Evolutionary conservation across 768 basidiomycete genomes (phyloP), one percentile per base, ranked within the genome.

Genomic region (Pleurotus tuoliensis): DNA sequence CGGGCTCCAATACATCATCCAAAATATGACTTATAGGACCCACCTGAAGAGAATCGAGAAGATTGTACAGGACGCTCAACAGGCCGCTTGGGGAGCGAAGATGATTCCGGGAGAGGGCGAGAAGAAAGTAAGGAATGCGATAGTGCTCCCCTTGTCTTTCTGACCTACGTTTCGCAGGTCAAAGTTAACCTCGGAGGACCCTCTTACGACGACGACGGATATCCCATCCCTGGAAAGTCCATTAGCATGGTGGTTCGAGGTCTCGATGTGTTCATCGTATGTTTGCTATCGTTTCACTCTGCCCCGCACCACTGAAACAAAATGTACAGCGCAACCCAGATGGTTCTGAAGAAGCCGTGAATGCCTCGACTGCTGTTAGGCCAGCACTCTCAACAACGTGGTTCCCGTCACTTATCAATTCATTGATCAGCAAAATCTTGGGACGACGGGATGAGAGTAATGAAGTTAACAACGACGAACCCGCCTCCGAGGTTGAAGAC

Each of bases 231-330:
- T 27, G 81, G 77, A 6, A 82, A 78, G 67, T 79, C 73, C 71
- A 73, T 93, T 57, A 91, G 94, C 58, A 84, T 93, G 84, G 77
- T 92, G 16, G 92, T 95, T 9, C 88, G 92, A 57, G 84, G 84
- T 44, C 73, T 80, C 43, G 66, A 85, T 38, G 90, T 94, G 40
- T 94, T 82, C 71, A 77, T 93, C 56, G 90, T 92, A 66, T 68
- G 88, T 79, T 47, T 38, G 25, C 20, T 24, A 30, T 16, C 16
- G 40, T 45, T 46, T 47, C 11, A 25, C 37, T 6, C 8, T 3
- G 11, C 22, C 18, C 27, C 22, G 16, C 22, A 38, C 18, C 8
- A 20, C 46, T 43, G 13, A 37, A 20, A 47, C 25, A 25, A 50
- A n/a, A 27, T 27, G 56, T 51, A 53, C 58, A 92, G 90, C 75